Base-by-base conservation (phyloP, 768 basidiomycete species). In the Mycena olivaceomarginata region DNA sequence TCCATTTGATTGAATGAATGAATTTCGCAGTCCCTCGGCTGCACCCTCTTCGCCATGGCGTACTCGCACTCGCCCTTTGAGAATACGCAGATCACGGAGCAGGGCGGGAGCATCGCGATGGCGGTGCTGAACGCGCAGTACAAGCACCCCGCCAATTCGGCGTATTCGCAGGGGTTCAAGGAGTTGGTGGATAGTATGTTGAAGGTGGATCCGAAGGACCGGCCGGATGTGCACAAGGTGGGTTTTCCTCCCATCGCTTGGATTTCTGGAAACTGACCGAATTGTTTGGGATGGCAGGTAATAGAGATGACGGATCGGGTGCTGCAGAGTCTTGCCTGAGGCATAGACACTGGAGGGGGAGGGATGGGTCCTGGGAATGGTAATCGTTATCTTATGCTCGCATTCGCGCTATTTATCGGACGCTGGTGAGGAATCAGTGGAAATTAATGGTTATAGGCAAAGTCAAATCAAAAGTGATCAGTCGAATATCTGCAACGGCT, bases 41-140 rank as follows among this genome's bases (percentile, higher is more conserved):
- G 98, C 86, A 98, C 97, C 0, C 89, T 99, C 63, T 99, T 92
- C 80, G 97, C 98, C 0, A 92, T 99, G 62, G 97, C 97, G 0
- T 99, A 99, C 86, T 95, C 94, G 3, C 96, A 97, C 82, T 99
- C 98, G 3, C 98, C 98, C 0, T 99, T 99, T 81, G 98, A 99
- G 87, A 98, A 95, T 77, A 92, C 90, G 0, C 96, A 96, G 84
- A 96, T 95, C 7, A 97, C 95, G 4, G 96, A 97, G 80, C 98
- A 98, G 83, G 98, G 98, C 46, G 97, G 97, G 15, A 98, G 96
- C 60, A 97, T 99, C 82, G 98, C 98, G 2, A 98, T 99, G 98
- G 97, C 98, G 0, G 98, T 98, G 65, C 88, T 97, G 76, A 97
- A 96, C 79, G 98, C 97, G 0, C 94, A 96, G 80, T 99, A 98